Evolutionary conservation across 2,329 filamentous ascomycete species (phyloP).

Genomic region (Phyllachora maydis): DNA sequence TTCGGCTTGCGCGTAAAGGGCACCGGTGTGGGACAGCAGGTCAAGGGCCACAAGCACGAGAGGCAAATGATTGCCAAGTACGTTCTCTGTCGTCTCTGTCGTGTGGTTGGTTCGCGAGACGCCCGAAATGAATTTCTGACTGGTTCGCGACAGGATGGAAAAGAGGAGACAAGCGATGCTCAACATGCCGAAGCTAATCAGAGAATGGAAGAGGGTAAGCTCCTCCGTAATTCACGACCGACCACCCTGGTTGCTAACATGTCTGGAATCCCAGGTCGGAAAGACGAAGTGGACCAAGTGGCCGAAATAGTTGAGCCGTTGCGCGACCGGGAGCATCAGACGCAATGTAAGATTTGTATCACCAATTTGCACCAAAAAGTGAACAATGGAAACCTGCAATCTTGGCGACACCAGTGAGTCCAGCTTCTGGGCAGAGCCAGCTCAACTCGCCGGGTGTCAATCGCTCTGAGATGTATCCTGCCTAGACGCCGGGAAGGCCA

Average conservation of each 20-base stretch:
- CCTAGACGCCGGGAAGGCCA: too few species aligned
- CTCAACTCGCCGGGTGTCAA: too few species aligned
- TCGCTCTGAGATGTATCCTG: too few species aligned
- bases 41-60: constrained; percentile 93
- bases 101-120: constrained; percentile 1
- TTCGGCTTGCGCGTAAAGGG: constrained; percentile 72
- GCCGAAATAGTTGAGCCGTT: constrained; percentile 25
- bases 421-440: too few species aligned
- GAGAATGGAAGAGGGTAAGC: constrained; percentile 79
- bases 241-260: constrained; percentile 12
- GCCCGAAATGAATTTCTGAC: constrained; percentile 12
- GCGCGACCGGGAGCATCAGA: too few species aligned
- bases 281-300: constrained; percentile 35
- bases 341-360: too few species aligned
- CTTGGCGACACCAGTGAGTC: too few species aligned
- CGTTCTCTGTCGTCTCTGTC: constrained; percentile 11
- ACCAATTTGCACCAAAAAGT: too few species aligned
- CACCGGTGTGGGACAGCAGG: constrained; percentile 76
- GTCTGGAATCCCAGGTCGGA: constrained; percentile 19
- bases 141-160: constrained; percentile 41
- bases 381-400: too few species aligned
- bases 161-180: constrained; percentile 81
- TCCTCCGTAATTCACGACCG: too few species aligned
- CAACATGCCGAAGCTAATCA: constrained; percentile 82
- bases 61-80: constrained; percentile 59